These are phyloP conservation scores for Cyclocybe cylindracea DNA, from an alignment of 768 basidiomycete species.

Conservation along the genomic window DNA sequence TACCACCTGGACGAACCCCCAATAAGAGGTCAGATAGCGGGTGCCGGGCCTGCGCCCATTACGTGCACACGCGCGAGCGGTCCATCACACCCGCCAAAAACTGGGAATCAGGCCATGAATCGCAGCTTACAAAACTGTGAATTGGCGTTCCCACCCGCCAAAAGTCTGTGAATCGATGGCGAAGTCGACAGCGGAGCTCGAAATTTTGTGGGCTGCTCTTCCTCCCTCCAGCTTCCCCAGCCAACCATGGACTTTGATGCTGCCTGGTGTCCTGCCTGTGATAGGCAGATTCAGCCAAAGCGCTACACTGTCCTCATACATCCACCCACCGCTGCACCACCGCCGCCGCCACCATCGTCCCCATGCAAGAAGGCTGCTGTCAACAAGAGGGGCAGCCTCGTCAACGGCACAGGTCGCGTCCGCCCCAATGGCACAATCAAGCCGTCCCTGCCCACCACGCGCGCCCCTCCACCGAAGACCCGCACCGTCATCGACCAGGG, in stretches of 20 bases:
- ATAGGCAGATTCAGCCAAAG: constrained; percentile 79
- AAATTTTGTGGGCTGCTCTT: no score
- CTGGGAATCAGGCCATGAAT: no score
- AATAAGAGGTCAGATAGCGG: no score
- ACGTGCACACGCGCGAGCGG: no score
- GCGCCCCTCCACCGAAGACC: constrained; percentile 43
- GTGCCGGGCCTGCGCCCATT: no score
- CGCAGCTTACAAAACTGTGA: no score
- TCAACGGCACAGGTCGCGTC: constrained; percentile 65
- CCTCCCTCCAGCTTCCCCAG: constrained; percentile 16
- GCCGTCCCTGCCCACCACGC: constrained; percentile 19
- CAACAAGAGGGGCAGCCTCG: constrained; percentile 43
- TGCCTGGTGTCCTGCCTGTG: constrained; percentile 82
- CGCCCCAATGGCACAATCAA: no score
- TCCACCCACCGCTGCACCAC: constrained; percentile 29
- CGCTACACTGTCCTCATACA: constrained; percentile 53
- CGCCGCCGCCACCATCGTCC: constrained; percentile 48
- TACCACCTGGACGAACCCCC: no score
- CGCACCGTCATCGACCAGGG: constrained; percentile 78
- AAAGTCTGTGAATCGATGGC: no score
- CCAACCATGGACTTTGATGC: constrained; percentile 56
- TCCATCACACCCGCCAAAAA: no score
- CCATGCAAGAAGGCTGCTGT: constrained; percentile 30
- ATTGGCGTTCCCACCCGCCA: no score
- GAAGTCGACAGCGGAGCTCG: no score